Evolutionary conservation across 2,329 filamentous ascomycete species (phyloP), one percentile per base, ranked within the genome.

Genomic region (Thielaviopsis punctulata): DNA sequence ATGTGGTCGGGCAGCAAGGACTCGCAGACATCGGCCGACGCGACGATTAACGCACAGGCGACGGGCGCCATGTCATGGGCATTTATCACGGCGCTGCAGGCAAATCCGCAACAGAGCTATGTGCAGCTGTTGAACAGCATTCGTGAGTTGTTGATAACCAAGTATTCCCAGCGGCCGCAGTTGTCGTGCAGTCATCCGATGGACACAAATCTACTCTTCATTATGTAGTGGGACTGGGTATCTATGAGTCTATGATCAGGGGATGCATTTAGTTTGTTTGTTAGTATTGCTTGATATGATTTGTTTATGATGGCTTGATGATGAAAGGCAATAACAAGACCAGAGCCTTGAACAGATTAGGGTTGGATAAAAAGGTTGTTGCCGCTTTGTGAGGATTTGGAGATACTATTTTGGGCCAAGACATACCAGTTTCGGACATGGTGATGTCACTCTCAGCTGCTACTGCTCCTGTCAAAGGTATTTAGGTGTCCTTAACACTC

Each of bases 1-100:
- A 90, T 93, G 83, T 90, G 86, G 82, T 89, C 84, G 58, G 88
- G 87, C 48, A 88, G 84, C 69, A 93, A 93, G 68, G 87, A 95
- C 64, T 77, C 79, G 55, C 87, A 95, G 67, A 95, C 87, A 59
- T 85, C 81, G 77, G 82, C 84, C 66, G 88, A 95, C 65, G 86
- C 88, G 13, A 82, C 78, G 30, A 93, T 94, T 58, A 76, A 73
- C 21, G 82, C 85, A 56, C 76, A 94, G 67, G 87, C 88, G 45
- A 94, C 88, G 0, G 88, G 88, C 52, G 88, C 88, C 63, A 94
- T 95, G 87, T 90, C 85, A 4, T 93, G 83, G 78, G 88, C 88
- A 4, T 95, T 95, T 65, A 87, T 95, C 64, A 79, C 75, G 3
- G 80, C 86, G 22, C 73, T 94, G 60, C 85, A 83, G 72, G 86